phyloP scores from a whole-genome alignment of 306 rosid species.

The Senna tora region DNA sequence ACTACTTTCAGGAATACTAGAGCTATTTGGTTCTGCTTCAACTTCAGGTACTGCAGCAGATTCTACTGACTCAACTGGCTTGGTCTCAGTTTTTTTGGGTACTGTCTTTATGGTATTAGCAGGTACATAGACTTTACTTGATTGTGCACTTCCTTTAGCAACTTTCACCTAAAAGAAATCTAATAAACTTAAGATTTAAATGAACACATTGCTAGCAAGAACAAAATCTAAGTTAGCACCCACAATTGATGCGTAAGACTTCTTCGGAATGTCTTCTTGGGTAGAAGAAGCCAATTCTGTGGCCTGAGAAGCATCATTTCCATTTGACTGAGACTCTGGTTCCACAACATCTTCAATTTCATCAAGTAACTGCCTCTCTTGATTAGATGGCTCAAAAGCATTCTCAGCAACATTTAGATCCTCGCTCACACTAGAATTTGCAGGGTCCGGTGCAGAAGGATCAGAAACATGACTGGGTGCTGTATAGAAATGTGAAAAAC shows the following conservation, averaged over 20 bases:
- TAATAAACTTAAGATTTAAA: constrained; percentile 34
- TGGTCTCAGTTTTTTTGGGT: constrained; percentile 48
- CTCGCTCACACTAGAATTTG: constrained; percentile 42
- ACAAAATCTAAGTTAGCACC: constrained; percentile 39
- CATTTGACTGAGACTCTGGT: constrained; percentile 51
- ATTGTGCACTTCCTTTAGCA: constrained; percentile 49
- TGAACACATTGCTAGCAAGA: constrained; percentile 28
- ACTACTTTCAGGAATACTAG: constrained; percentile 46
- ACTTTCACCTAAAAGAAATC: constrained; percentile 70
- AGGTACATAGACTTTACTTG: constrained; percentile 63
- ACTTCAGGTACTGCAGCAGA: constrained; percentile 58
- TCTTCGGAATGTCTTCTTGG: constrained; percentile 64
- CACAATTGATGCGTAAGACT: constrained; percentile 82
- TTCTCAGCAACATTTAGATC: constrained; percentile 46
- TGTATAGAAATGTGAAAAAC: constrained; percentile 37
- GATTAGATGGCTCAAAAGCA: constrained; percentile 47
- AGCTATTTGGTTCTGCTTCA: constrained; percentile 49
- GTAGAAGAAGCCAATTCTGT: constrained; percentile 45
- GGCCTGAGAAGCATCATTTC: constrained; percentile 51
- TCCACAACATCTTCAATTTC: constrained; percentile 50
- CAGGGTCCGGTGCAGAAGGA: constrained; percentile 54
- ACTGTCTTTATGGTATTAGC: constrained; percentile 47
- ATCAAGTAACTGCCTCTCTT: constrained; percentile 42
- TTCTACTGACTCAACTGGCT: constrained; percentile 39
- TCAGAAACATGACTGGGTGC: constrained; percentile 50